Conservation (phyloP, 495 filamentous ascomycete genomes). For the Aspergillus nanangensis region DNA sequence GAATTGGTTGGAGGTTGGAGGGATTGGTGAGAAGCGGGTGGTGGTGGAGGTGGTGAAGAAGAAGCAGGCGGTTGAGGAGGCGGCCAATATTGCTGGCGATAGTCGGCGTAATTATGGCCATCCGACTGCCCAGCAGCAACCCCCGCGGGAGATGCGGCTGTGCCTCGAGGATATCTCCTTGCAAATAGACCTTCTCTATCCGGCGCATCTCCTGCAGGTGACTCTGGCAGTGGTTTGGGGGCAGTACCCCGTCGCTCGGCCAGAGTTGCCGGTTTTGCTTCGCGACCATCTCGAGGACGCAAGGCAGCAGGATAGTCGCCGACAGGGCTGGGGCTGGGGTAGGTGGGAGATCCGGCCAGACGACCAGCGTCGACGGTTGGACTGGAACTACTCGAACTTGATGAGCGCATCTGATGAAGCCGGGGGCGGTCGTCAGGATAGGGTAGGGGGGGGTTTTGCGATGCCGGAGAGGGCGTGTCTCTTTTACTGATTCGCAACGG, state of each 20-base stretch:
- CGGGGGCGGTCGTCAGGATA: slow-evolving; percentile 71
- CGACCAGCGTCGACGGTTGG: slow-evolving; percentile 31
- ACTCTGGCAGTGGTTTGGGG: slow-evolving; percentile 75
- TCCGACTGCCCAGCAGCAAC: slow-evolving; percentile 10
- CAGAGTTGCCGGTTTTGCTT: slow-evolving; percentile 43
- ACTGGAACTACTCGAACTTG: slow-evolving; percentile 29
- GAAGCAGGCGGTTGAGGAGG: slow-evolving; percentile 39
- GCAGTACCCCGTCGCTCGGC: slow-evolving; percentile 67
- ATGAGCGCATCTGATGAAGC: slow-evolving; percentile 35
- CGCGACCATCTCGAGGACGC: slow-evolving; percentile 43
- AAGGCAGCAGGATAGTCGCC: slow-evolving; percentile 43
- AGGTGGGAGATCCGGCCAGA: slow-evolving; percentile 20
- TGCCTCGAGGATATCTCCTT: slow-evolving; percentile 29
- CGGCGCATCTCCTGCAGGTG: slow-evolving; percentile 64
- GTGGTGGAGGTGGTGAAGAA: slow-evolving; percentile 23
- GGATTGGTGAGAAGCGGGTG: slow-evolving; percentile 17
- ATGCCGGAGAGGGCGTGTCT: slow-evolving; percentile 41
- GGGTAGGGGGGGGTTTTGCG: slow-evolving; percentile 48
- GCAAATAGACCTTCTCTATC: slow-evolving; percentile 66
- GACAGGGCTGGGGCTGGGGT: slow-evolving; percentile 28
- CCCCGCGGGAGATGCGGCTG: slow-evolving; percentile 13
- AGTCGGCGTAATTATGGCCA: slow-evolving; percentile 46
- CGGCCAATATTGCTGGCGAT: slow-evolving; percentile 66
- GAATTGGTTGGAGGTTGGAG: slow-evolving; percentile 42
- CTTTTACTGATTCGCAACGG: slow-evolving; percentile 82